A percentile compares a stretch with the other conserved stretches of the same genome.
phyloP scores from a whole-genome alignment of 2,329 filamentous ascomycete species.

The Truncatella angustata region DNA sequence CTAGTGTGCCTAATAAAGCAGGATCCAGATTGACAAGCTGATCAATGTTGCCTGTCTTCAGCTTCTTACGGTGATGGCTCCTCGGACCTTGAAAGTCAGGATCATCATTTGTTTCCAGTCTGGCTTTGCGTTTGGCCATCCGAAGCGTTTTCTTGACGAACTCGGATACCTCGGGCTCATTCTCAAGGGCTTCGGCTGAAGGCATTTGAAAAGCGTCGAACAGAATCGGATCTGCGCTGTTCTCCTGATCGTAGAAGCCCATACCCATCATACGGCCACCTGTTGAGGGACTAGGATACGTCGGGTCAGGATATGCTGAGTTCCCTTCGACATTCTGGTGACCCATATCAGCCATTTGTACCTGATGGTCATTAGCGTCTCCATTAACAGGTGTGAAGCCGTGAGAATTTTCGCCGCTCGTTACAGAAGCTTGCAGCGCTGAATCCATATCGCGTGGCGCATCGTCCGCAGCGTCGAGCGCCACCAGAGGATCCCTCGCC shows the following conservation, averaged over 20 bases:
- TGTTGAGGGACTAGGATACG: slow-evolving; percentile 46
- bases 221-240: slow-evolving; percentile 55
- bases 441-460: slow-evolving; percentile 27
- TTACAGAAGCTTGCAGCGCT: slow-evolving; percentile 21
- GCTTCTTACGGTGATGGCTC: slow-evolving; percentile 42
- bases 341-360: slow-evolving; percentile 27
- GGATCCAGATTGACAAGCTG: slow-evolving; percentile 50
- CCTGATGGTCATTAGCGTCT: slow-evolving; percentile 17
- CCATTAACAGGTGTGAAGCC: neutral
- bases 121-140: slow-evolving; percentile 51
- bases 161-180: slow-evolving; percentile 49
- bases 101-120: slow-evolving; percentile 50
- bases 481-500: slow-evolving; percentile 40
- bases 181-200: slow-evolving; percentile 39
- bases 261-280: slow-evolving; percentile 54
- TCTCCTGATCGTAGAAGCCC: slow-evolving; percentile 61
- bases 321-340: slow-evolving; percentile 25
- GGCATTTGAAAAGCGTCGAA: slow-evolving; percentile 59
- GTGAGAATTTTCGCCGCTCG: neutral
- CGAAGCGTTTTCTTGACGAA: slow-evolving; percentile 54
- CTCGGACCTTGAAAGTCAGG: slow-evolving; percentile 50
- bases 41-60: slow-evolving; percentile 32
- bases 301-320: slow-evolving; percentile 26
- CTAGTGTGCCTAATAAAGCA: slow-evolving; percentile 41
- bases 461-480: slow-evolving; percentile 19